Percentiles rank a stretch among this genome's conserved stretches.
Evolutionary conservation across 2,329 filamentous ascomycete genomes (phyloP).

Genomic region (Fusarium udum): DNA sequence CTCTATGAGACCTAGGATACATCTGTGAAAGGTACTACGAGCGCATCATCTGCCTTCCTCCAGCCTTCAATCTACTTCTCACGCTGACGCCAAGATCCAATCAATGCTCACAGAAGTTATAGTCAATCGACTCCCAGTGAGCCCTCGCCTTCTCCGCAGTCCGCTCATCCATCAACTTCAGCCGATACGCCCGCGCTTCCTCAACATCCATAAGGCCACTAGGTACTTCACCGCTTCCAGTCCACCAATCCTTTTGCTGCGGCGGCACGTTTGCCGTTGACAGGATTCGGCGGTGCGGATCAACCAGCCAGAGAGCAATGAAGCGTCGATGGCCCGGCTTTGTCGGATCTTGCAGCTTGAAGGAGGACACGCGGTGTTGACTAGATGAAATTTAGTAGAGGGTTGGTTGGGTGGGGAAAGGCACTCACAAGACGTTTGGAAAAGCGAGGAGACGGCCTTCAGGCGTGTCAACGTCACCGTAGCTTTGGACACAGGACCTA

Average conservation of each 20-base stretch:
- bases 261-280: not conserved
- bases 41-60: not conserved
- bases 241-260: not conserved
- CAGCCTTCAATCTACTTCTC: not conserved
- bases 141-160: not conserved
- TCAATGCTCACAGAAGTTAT: conserved; percentile 2
- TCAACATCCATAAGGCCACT: not conserved
- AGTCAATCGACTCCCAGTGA: not conserved
- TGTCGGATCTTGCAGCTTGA: not conserved
- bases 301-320: not conserved
- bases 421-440: not conserved
- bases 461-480: not conserved
- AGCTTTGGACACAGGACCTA: not conserved
- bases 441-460: not conserved
- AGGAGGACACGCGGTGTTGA: not conserved
- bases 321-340: not conserved
- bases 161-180: not conserved
- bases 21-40: accelerated
- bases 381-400: not conserved
- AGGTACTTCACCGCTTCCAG: accelerated
- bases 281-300: not conserved
- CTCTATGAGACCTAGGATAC: not conserved
- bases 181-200: not conserved
- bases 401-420: accelerated
- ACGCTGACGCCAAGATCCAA: not conserved